A percentile compares a stretch with the other conserved stretches of the same genome.
phyloP scores from a whole-genome alignment of 768 basidiomycete species.

The Dictyophora rubrovolvata region DNA sequence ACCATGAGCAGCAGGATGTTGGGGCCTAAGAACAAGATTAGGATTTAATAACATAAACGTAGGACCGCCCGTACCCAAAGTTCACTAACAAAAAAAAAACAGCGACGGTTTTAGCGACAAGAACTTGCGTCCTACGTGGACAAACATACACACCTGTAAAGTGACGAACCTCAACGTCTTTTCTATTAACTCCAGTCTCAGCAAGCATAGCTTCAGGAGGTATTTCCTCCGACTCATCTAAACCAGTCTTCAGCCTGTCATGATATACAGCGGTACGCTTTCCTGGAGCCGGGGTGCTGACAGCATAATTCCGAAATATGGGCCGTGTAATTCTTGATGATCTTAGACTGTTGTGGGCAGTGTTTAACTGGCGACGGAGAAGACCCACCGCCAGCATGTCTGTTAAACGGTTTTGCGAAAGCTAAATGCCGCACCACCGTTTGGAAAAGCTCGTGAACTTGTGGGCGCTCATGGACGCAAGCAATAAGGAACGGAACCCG shows the following conservation, averaged over 20 bases:
- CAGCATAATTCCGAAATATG: slow-evolving; percentile 16
- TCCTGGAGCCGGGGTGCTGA: slow-evolving; percentile 22
- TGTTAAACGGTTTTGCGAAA: slow-evolving; percentile 19
- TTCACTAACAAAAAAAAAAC: slow-evolving; percentile 49
- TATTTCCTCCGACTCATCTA: slow-evolving; percentile 80
- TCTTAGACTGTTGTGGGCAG: slow-evolving; percentile 29
- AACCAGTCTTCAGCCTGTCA: slow-evolving; percentile 47
- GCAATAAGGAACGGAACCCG: not conserved
- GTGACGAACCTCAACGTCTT: slow-evolving; percentile 79
- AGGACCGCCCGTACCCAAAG: slow-evolving; percentile 54
- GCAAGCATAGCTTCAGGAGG: slow-evolving; percentile 68
- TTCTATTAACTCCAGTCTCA: slow-evolving; percentile 51
- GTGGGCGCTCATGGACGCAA: not conserved
- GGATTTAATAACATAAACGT: not conserved
- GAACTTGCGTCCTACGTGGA: not conserved
- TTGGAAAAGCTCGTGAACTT: not conserved
- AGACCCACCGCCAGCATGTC: slow-evolving; percentile 54
- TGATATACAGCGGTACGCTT: slow-evolving; percentile 22
- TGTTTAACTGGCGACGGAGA: slow-evolving; percentile 47
- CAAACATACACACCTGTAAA: slow-evolving; percentile 61
- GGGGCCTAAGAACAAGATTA: slow-evolving; percentile 45
- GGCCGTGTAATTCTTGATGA: slow-evolving; percentile 27
- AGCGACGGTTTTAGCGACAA: not conserved
- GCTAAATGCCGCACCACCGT: not conserved
- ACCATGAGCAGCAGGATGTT: slow-evolving; percentile 98